phyloP scores from a whole-genome alignment of 2,329 filamentous ascomycete species.

The Penicillium italicum region DNA sequence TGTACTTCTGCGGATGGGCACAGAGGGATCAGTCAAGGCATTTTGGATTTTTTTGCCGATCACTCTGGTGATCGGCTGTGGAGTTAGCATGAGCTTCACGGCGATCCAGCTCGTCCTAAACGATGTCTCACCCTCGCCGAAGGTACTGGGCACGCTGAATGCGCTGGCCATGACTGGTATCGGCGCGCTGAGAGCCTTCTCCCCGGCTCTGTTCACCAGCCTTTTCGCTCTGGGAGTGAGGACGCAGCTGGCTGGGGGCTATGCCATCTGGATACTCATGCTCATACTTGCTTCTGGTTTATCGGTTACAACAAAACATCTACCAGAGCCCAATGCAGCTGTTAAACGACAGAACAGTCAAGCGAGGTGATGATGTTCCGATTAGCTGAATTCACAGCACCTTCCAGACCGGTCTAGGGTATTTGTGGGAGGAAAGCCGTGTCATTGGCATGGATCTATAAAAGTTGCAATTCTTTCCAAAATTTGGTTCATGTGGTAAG shows the following conservation, averaged over 20 bases:
- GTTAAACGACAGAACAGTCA: not conserved
- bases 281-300: constrained; percentile 35
- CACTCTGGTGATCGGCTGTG: constrained; percentile 54
- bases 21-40: constrained; percentile 31
- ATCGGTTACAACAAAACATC: constrained; percentile 25
- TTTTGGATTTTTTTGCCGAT: constrained; percentile 58
- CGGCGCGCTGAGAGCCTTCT: constrained; percentile 62
- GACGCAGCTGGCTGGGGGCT: constrained; percentile 59
- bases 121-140: constrained; percentile 64
- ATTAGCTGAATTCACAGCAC: not conserved
- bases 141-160: constrained; percentile 67
- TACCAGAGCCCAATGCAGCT: constrained; percentile 13
- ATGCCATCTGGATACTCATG: constrained; percentile 57
- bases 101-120: constrained; percentile 70
- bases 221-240: constrained; percentile 66
- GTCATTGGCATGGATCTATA: not conserved
- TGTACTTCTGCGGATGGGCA: constrained; percentile 49
- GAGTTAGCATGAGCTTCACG: constrained; percentile 67
- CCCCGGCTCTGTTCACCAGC: constrained; percentile 63
- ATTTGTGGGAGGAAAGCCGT: not conserved
- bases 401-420: not conserved
- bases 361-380: not conserved
- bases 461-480: not conserved
- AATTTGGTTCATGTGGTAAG: not conserved
- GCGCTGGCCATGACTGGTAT: constrained; percentile 61